Evolutionary conservation across 2,329 filamentous ascomycete genomes (phyloP).

Genomic region (Diplodia mutila): DNA sequence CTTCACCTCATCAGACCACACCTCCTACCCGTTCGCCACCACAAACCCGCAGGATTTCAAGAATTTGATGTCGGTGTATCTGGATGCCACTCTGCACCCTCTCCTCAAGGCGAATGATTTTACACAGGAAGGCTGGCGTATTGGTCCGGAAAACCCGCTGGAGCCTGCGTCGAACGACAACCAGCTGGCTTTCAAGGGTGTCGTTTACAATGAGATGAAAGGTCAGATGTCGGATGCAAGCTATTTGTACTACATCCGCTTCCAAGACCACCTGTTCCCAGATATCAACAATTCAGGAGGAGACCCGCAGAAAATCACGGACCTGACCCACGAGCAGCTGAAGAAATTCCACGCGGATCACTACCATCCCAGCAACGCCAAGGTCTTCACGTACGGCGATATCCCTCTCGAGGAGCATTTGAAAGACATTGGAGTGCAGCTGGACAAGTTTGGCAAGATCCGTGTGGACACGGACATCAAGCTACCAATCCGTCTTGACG

Average conservation of each 20-base stretch:
- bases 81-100: conserved; percentile 90
- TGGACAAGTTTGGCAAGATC: conserved; percentile 74
- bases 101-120: conserved; percentile 91
- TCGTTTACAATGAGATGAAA: conserved; percentile 99
- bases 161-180: conserved; percentile 50
- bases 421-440: conserved; percentile 73
- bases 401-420: conserved; percentile 85
- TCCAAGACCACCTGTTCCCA: conserved; percentile 92
- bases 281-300: conserved; percentile 96
- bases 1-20: conserved; percentile 94
- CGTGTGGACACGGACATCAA: conserved; percentile 73
- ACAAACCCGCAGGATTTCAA: conserved; percentile 94
- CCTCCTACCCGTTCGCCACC: conserved; percentile 96
- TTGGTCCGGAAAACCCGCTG: conserved; percentile 85
- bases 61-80: conserved; percentile 94
- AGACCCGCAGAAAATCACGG: conserved; percentile 94
- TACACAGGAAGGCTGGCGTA: conserved; percentile 93
- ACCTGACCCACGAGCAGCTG: conserved; percentile 88
- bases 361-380: conserved; percentile 97
- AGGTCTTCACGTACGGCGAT: conserved; percentile 93
- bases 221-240: conserved; percentile 97
- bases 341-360: conserved; percentile 87
- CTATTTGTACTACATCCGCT: conserved; percentile 93
- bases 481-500: conserved; percentile 71
- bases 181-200: conserved; percentile 89